A percentile compares a stretch with the other conserved stretches of the same genome.
phyloP scores from a whole-genome alignment of 371 early-diverging fungal genomes.

The Gilbertella persicaria region DNA sequence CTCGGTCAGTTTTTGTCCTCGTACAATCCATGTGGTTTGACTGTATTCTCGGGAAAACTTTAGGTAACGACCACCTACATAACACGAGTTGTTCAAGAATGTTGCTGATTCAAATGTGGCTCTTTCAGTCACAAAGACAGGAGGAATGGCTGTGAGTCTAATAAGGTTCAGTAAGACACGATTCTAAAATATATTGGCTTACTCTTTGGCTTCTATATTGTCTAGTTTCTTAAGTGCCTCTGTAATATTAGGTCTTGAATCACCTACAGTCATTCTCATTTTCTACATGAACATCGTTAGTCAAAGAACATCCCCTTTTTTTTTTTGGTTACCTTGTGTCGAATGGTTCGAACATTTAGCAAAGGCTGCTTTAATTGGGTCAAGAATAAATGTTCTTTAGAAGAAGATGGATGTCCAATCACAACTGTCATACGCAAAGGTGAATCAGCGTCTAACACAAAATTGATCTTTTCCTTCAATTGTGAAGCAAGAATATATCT shows the following conservation, averaged over 20 bases:
- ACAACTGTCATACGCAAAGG: slow-evolving; percentile 61
- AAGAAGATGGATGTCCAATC: slow-evolving; percentile 59
- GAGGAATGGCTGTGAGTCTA: slow-evolving; percentile 49
- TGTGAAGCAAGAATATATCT: slow-evolving; percentile 42
- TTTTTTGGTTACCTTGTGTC: slow-evolving; percentile 56
- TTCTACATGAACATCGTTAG: slow-evolving; percentile 34
- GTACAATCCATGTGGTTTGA: slow-evolving; percentile 87
- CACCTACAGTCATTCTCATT: slow-evolving; percentile 49
- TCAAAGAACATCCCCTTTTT: too few species aligned
- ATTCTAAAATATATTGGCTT: slow-evolving; percentile 27
- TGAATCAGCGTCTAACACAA: slow-evolving; percentile 24
- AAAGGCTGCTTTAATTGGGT: slow-evolving; percentile 60
- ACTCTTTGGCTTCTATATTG: slow-evolving; percentile 56
- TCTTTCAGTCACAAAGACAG: slow-evolving; percentile 28
- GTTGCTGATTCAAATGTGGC: slow-evolving; percentile 38
- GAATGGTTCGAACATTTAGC: slow-evolving; percentile 55
- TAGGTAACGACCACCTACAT: slow-evolving; percentile 76
- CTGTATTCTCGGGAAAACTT: slow-evolving; percentile 85
- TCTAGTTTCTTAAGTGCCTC: slow-evolving; percentile 55
- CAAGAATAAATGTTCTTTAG: slow-evolving; percentile 66
- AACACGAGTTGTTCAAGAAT: slow-evolving; percentile 53
- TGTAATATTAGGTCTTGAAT: slow-evolving; percentile 55
- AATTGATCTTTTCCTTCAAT: slow-evolving; percentile 27
- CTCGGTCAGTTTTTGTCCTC: slow-evolving; percentile 70
- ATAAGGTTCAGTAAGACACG: not conserved